Conservation (phyloP, 495 filamentous ascomycete genomes). For the Parmelia sp. region DNA sequence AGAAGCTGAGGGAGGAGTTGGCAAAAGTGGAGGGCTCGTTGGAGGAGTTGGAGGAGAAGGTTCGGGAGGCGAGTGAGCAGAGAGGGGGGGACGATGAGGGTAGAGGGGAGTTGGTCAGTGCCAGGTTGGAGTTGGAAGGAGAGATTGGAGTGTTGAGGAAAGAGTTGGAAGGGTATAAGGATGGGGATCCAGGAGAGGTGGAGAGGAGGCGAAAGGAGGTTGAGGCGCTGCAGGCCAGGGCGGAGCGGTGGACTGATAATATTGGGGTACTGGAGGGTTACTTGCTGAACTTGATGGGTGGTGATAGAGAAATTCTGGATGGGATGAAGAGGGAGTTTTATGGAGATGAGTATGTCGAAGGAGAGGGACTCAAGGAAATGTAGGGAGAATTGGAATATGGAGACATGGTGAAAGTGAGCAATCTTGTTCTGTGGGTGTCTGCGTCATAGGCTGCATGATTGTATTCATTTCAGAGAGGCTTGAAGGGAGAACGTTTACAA, state of each 20-base stretch:
- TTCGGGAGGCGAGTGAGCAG: conserved; percentile 38
- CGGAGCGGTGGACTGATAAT: conserved; percentile 56
- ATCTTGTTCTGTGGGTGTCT: neutral
- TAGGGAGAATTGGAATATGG: conserved; percentile 16
- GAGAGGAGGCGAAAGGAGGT: conserved; percentile 46
- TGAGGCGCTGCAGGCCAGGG: conserved; percentile 39
- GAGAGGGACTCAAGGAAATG: conserved; percentile 54
- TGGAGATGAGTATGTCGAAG: conserved; percentile 58
- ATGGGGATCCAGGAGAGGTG: conserved; percentile 48
- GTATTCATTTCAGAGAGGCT: too few relatives aligned
- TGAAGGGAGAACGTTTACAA: too few relatives aligned
- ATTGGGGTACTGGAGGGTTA: conserved; percentile 59
- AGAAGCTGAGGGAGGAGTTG: conserved; percentile 48
- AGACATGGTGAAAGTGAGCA: neutral
- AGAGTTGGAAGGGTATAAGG: conserved; percentile 44
- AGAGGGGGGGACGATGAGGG: conserved; percentile 38
- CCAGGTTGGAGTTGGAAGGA: conserved; percentile 31
- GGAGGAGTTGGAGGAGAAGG: conserved; percentile 37
- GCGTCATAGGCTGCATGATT: too few relatives aligned
- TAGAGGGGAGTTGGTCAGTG: conserved; percentile 32
- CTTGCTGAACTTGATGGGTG: conserved; percentile 42
- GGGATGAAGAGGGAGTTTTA: conserved; percentile 52
- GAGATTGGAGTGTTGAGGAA: conserved; percentile 36
- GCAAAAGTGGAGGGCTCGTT: conserved; percentile 39
- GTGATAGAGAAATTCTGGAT: conserved; percentile 47